Evolutionary conservation across 2,329 filamentous ascomycete genomes (phyloP), one percentile per base, ranked within the genome.

Genomic region (Trichoderma sp.): DNA sequence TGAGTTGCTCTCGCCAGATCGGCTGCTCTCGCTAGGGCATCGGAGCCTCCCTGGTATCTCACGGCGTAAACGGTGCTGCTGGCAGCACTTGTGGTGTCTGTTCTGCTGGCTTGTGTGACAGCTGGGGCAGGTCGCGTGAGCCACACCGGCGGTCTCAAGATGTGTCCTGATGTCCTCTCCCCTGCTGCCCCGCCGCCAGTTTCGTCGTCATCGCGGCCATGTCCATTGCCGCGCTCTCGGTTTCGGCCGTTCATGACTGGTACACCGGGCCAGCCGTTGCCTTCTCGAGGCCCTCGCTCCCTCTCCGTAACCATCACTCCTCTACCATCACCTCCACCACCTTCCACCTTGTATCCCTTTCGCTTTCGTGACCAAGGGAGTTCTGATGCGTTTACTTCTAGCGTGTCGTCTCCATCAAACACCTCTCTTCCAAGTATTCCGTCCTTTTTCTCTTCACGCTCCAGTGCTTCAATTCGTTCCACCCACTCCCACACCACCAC

Each of bases 401-500:
- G 87, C 92, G 97, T 97, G 81, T 98, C 95, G 80, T 98, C 95
- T 4, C 95, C 95, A 79, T 98, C 95, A 81, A 97, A 98, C 0
- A 98, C 92, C 81, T 98, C 95, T 77, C 95, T 89, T 4, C 95
- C 95, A 1, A 98, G 85, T 74, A 98, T 97, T 0, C 95, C 95
- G 79, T 97, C 95, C 84, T 97, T 97, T 84, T 95, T 95, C 83
- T 98, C 95, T 83, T 98, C 95, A 79, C 95, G 91, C 85, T 98
- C 95, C 77, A 98, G 84, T 0, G 95, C 94, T 83, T 98, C 95
- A 66, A 98, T 98, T 31, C 95, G 90, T 84, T 98, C 95, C 3
- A 98, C 95, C 95, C 95, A 98, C 84, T 98, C 95, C 95, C 95
- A 98, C 2, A 98, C 95, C 27, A 98, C 94, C n/a, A 98, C 95